These are phyloP conservation scores for Sistotremastrum suecicum DNA, from an alignment of 768 basidiomycete genomes.

Conservation along the genomic window DNA sequence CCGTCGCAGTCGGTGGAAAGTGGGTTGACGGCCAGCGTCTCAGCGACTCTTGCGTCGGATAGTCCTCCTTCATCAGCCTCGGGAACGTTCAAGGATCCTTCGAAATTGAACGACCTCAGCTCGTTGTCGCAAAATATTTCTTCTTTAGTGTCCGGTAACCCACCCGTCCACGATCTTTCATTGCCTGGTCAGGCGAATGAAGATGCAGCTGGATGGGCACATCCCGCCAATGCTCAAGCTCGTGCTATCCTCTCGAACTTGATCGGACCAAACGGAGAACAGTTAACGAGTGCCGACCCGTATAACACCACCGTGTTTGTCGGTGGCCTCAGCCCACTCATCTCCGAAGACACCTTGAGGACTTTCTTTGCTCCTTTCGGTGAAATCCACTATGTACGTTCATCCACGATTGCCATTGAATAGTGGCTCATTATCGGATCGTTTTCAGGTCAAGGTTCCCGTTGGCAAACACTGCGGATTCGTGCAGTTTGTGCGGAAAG, in stretches of 20 bases:
- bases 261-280: slow-evolving; percentile 77
- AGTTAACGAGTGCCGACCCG: slow-evolving; percentile 81
- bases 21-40: no score
- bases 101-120: no score
- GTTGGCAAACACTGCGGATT: slow-evolving; percentile 93
- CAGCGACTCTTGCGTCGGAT: no score
- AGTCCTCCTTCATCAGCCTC: no score
- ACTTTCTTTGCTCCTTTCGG: slow-evolving; percentile 90
- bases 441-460: slow-evolving; percentile 78
- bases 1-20: no score
- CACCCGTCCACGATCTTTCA: no score
- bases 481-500: slow-evolving; percentile 86
- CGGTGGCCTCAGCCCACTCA: slow-evolving; percentile 76
- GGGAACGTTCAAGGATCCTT: no score
- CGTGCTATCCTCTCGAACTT: slow-evolving; percentile 70
- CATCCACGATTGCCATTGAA: slow-evolving; percentile 1
- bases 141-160: no score
- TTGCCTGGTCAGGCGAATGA: no score
- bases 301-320: slow-evolving; percentile 96
- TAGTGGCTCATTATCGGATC: slow-evolving; percentile 5
- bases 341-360: slow-evolving; percentile 81
- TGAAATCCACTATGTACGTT: slow-evolving; percentile 77
- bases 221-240: slow-evolving; percentile 42
- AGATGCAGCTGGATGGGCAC: no score
- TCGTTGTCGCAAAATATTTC: no score